phyloP scores from a whole-genome alignment of 228 moss, liverwort and hornwort genomes.

The Sphagnum fallax region DNA sequence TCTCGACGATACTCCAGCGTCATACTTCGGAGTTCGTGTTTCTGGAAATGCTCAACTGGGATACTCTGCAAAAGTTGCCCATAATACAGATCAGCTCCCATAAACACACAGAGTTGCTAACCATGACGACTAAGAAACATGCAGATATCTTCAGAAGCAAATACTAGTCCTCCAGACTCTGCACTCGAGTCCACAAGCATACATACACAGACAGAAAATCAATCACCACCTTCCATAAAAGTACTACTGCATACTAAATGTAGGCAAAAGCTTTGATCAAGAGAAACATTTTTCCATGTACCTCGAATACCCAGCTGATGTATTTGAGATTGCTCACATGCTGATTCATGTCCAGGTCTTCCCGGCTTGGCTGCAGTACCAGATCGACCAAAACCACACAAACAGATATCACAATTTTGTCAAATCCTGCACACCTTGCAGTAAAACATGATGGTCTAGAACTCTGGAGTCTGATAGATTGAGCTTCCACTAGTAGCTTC shows the following conservation, averaged over 20 bases:
- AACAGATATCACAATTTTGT: neutral
- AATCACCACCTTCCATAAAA: neutral
- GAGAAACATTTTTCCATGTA: conserved; percentile 2
- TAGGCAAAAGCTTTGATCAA: neutral
- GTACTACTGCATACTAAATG: neutral
- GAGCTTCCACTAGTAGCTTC: neutral
- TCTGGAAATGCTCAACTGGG: conserved; percentile 20
- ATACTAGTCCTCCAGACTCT: neutral
- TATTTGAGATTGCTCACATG: conserved; percentile 88
- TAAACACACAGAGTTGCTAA: neutral
- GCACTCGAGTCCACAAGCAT: neutral
- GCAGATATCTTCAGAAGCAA: neutral
- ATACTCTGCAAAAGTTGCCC: conserved; percentile 36
- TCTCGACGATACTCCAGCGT: conserved; percentile 71
- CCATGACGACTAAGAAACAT: neutral
- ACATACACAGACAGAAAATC: neutral
- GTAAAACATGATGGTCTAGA: neutral
- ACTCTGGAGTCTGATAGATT: neutral
- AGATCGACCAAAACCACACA: neutral
- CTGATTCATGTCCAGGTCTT: conserved; percentile 76
- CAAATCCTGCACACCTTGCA: neutral
- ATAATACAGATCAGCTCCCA: neutral
- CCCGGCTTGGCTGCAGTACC: conserved; percentile 21
- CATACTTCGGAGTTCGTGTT: conserved; percentile 44
- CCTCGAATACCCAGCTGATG: conserved; percentile 67